phyloP scores from a whole-genome alignment of 371 early-diverging fungal genomes.

The Mortierella sp. region DNA sequence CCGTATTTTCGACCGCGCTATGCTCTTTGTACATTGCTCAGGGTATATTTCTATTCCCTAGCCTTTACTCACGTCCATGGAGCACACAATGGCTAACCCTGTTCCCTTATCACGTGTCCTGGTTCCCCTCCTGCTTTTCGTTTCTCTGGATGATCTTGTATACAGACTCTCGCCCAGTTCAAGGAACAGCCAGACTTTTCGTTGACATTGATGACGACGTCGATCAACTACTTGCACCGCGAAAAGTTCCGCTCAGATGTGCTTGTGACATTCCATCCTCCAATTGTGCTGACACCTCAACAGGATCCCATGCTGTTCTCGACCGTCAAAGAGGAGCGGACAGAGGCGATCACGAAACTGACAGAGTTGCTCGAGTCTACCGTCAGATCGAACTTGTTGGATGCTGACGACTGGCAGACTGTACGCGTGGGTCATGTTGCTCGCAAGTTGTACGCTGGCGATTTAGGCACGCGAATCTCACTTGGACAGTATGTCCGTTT shows the following conservation, averaged over 20 bases:
- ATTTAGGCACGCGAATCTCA: constrained; percentile 54
- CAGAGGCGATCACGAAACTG: constrained; percentile 44
- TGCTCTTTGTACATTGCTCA: constrained; percentile 8
- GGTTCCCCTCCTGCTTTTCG: neutral
- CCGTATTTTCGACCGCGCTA: neutral
- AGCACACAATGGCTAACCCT: neutral
- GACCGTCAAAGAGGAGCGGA: constrained; percentile 24
- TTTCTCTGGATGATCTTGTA: neutral
- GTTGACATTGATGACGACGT: constrained; percentile 48
- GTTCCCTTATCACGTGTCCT: neutral
- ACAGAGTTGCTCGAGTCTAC: constrained; percentile 41
- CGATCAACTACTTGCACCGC: constrained; percentile 57
- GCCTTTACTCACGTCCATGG: neutral
- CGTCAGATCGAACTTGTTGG: constrained; percentile 46
- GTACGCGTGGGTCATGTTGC: constrained; percentile 56
- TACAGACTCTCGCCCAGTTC: constrained; percentile 42
- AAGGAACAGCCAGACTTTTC: constrained; percentile 46
- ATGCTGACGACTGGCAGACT: constrained; percentile 55
- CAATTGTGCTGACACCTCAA: constrained; percentile 51
- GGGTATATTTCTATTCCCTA: neutral
- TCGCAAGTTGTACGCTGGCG: constrained; percentile 47
- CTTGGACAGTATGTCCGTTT: constrained; percentile 53
- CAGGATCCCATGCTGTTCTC: constrained; percentile 46
- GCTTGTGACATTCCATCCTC: constrained; percentile 47
- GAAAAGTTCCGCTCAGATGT: constrained; percentile 58